Evolutionary conservation across 176 grass and related monocot genomes (phyloP), one percentile per base, ranked within the genome.

Genomic region (Ensete glaucum): DNA sequence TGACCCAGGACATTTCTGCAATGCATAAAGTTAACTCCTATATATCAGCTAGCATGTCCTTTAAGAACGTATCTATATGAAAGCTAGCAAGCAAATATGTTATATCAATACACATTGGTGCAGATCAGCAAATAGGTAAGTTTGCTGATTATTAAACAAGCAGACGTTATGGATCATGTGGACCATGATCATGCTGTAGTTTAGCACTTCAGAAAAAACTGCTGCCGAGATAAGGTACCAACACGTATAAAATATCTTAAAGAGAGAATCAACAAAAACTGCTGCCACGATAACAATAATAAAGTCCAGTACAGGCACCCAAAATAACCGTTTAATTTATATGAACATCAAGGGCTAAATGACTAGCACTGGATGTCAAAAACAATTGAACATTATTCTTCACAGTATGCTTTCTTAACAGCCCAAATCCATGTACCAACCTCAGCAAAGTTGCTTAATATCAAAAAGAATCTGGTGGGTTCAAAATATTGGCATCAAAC

Each of bases 1-100:
- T 54, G 76, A 84, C 67, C 72, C 88, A 79, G 82, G 86, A 34
- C 53, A 66, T 85, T 89, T 99, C 90, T 94, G 88, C 80, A 70
- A 70, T 54, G 66, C 83, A n/a, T 58, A 73, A 85, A 69, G 54
- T 53, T 53, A 51, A 48, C 74, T 51, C 3, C n/a, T 75, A 53
- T 79, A 70, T 29, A 79, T 72, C 74, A 73, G 54, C 84, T 26
- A 71, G 34, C 34, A 51, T 9, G 9, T 74, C 12, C 7, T 9
- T 17, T 16, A 74, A 19, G 72, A 73, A 17, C n/a, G 26, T 29
- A 74, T 8, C 16, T 50, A 43, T 43, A 70, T 70, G 16, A 15
- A 20, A 70, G 25, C 8, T n/a, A n/a, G 34, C 7, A 52, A 65
- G 8, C 5, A 17, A 60, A n/a, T 8, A n/a, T 60, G 8, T 60